Evolutionary conservation across 2,329 filamentous ascomycete species (phyloP), one percentile per base, ranked within the genome.

Genomic region (Trichoderma breve): DNA sequence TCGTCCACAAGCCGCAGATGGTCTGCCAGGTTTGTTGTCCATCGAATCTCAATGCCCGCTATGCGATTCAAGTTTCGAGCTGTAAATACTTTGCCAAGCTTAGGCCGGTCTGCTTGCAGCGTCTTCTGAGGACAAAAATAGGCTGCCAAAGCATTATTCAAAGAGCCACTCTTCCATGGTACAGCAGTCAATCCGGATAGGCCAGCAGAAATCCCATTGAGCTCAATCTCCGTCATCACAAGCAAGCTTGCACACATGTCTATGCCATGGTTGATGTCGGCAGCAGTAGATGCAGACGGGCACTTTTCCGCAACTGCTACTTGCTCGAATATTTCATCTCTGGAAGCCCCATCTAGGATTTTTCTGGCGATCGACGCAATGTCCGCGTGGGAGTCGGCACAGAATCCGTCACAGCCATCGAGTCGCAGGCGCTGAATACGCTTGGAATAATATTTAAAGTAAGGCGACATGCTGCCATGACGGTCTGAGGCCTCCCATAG

Each of bases 21-120:
- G 68, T 84, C 82, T 0, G 79, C 75, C 3, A 85, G 72, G 57
- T 85, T 84, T 26, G 78, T 75, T 0, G 83, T 85, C 76, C 79
- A 81, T 6, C 74, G 68, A 6, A 81, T 76, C 18, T 79, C 32
- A 14, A 85, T 76, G 0, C 82, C 83, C 0, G 78, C 82, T 11
- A 85, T 79, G 9, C 60, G 66, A n/a, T 18, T 62, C 32, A 75
- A 15, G 15, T 75, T 70, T 1, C 65, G 18, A 14, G 65, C 73
- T 1, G 70, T 74, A 1, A 68, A 69, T 3, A 67, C 51, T 34
- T 71, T 71, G 4, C 65, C 71, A 24, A 73, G 61, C 8, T 71
- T 67, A 2, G 53, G 15, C 26, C 34, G 68, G n/a, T 71, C 68
- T 2, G 68, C 68, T 30, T 62, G 68, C 26, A 62, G 21, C 2